Evolutionary conservation across 768 basidiomycete species (phyloP).

Genomic region (Nidula microcarpa): DNA sequence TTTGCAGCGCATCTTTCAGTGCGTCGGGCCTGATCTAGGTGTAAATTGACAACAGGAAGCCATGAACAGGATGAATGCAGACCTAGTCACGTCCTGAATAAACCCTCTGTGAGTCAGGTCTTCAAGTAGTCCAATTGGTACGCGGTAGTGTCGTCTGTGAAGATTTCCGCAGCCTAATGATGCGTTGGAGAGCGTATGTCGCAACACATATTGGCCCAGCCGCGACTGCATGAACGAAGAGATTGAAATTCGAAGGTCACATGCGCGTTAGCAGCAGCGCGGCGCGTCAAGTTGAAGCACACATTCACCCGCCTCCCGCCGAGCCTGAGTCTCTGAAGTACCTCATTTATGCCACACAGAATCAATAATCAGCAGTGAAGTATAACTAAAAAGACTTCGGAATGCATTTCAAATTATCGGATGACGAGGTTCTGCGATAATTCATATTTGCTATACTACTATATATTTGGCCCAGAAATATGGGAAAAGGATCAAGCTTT

Average conservation of each 20-base stretch:
- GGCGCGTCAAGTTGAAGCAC: no score
- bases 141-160: background rate
- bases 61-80: background rate
- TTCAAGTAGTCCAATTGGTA: constrained; percentile 26
- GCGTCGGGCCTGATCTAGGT: constrained; percentile 32
- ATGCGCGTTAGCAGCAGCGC: no score
- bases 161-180: background rate
- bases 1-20: constrained; percentile 30
- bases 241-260: background rate
- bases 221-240: background rate
- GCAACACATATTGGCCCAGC: background rate
- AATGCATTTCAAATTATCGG: no score
- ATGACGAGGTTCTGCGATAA: no score
- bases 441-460: no score
- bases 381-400: no score
- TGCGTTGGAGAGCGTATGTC: background rate
- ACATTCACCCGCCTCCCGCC: no score
- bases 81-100: constrained; percentile 45
- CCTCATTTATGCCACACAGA: no score
- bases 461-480: no score
- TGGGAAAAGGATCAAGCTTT: no score
- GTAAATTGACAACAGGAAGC: background rate
- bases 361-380: no score
- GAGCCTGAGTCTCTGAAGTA: no score
- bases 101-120: constrained; percentile 44